phyloP scores from a whole-genome alignment of 139 green algal genomes.

The Volvox reticuliferus region DNA sequence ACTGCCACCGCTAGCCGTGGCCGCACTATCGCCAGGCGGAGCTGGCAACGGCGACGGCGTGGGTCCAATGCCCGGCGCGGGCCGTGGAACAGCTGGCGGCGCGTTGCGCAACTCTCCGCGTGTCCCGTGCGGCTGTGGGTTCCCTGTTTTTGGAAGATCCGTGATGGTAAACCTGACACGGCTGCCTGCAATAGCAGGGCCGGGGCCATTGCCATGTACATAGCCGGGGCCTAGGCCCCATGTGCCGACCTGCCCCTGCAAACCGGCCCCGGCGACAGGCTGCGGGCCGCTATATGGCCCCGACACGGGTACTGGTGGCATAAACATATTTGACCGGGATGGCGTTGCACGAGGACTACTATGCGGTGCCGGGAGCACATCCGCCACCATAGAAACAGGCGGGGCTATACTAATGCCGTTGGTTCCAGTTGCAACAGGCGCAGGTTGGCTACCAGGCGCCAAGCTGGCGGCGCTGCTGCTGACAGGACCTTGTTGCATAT shows the following conservation, averaged over 20 bases:
- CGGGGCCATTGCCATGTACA: neutral
- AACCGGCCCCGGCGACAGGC: neutral
- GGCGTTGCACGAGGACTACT: neutral
- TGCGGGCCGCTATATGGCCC: neutral
- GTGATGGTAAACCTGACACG: conserved; percentile 39
- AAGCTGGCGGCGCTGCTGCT: neutral
- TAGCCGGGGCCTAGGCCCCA: neutral
- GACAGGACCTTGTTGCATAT: neutral
- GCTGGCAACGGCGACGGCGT: neutral
- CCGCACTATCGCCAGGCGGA: neutral
- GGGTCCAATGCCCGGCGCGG: neutral
- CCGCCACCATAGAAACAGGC: neutral
- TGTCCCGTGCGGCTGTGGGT: neutral
- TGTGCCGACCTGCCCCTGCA: neutral
- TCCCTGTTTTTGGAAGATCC: conserved; percentile 4
- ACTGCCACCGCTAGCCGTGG: neutral
- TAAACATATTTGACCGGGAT: neutral
- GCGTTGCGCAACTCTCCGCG: neutral
- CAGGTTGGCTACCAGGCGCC: too few species aligned
- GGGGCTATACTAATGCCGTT: neutral
- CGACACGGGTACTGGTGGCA: neutral
- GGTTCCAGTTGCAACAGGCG: too few species aligned
- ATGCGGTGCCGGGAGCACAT: neutral
- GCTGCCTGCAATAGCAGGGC: conserved; percentile 30
- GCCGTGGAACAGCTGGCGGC: neutral